Conservation (phyloP, 2,329 filamentous ascomycete genomes). For the Hypoxylon sp. region DNA sequence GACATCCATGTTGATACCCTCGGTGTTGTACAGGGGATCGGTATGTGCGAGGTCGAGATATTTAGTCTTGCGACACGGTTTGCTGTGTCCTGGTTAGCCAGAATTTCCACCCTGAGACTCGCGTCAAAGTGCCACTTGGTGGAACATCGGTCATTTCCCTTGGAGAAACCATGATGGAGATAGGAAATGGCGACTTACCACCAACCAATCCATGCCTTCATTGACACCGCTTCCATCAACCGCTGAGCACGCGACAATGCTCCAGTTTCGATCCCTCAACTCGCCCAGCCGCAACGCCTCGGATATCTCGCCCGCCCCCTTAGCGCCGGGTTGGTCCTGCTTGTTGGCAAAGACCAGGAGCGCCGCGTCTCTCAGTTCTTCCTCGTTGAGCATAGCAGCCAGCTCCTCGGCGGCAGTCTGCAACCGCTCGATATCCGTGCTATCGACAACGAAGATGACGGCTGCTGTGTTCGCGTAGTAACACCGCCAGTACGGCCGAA, state of each 20-base stretch:
- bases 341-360: conserved; percentile 98
- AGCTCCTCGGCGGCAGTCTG: conserved; percentile 94
- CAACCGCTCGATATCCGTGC: conserved; percentile 94
- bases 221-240: conserved; percentile 95
- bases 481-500: conserved; percentile 98
- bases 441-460: conserved; percentile 98
- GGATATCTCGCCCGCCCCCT: conserved; percentile 95
- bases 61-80: conserved; percentile 58
- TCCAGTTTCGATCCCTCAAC: conserved; percentile 97
- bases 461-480: conserved; percentile 99
- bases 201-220: conserved; percentile 99
- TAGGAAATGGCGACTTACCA: conserved; percentile 67
- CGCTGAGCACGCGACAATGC: conserved; percentile 96
- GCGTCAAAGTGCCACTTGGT: not conserved
- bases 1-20: conserved; percentile 18
- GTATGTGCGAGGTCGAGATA: conserved; percentile 10
- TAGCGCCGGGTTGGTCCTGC: conserved; percentile 96
- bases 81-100: conserved; percentile 50
- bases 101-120: conserved; percentile 6
- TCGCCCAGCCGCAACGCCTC: conserved; percentile 92
- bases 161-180: not conserved
- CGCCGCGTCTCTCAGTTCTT: conserved; percentile 92
- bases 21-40: conserved; percentile 33
- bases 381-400: conserved; percentile 94
- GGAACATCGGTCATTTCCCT: conserved; percentile 1